Conservation (phyloP, 495 filamentous ascomycete species). For the Penicillium flavigenum region DNA sequence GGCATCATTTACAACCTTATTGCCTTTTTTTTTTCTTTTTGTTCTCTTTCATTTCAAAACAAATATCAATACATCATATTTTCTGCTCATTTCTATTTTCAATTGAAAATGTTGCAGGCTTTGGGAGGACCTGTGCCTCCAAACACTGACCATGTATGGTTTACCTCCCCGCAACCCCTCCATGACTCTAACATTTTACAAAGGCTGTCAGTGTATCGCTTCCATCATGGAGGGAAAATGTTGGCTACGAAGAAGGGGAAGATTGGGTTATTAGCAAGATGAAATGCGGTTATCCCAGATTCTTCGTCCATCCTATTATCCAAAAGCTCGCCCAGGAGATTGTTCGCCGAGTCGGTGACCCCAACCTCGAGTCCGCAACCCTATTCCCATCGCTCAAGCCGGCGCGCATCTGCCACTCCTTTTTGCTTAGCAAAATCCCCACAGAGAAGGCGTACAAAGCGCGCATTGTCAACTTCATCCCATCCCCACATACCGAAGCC, state of each 20-base stretch:
- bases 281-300: slow-evolving; percentile 90
- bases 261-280: slow-evolving; percentile 81
- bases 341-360: slow-evolving; percentile 58
- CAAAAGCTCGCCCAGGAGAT: slow-evolving; percentile 69
- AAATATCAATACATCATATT: slow-evolving; percentile 1
- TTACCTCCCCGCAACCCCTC: slow-evolving; percentile 28
- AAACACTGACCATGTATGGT: slow-evolving; percentile 56
- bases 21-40: slow-evolving; percentile 13
- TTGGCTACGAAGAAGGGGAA: slow-evolving; percentile 92
- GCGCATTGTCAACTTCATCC: slow-evolving; percentile 66
- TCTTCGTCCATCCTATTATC: slow-evolving; percentile 88
- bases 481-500: slow-evolving; percentile 41
- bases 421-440: slow-evolving; percentile 61
- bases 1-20: slow-evolving; percentile 13
- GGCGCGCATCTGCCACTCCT: slow-evolving; percentile 67
- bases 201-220: slow-evolving; percentile 96
- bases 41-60: slow-evolving; percentile 1
- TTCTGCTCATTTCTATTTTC: not conserved
- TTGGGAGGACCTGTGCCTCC: slow-evolving; percentile 47
- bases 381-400: slow-evolving; percentile 71
- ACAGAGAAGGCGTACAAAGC: slow-evolving; percentile 49
- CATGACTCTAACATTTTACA: slow-evolving; percentile 15
- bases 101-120: slow-evolving; percentile 40
- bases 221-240: slow-evolving; percentile 86
- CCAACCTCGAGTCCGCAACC: slow-evolving; percentile 64